phyloP scores from a whole-genome alignment of 176 grass and related monocot genomes.

The Cocos nucifera region DNA sequence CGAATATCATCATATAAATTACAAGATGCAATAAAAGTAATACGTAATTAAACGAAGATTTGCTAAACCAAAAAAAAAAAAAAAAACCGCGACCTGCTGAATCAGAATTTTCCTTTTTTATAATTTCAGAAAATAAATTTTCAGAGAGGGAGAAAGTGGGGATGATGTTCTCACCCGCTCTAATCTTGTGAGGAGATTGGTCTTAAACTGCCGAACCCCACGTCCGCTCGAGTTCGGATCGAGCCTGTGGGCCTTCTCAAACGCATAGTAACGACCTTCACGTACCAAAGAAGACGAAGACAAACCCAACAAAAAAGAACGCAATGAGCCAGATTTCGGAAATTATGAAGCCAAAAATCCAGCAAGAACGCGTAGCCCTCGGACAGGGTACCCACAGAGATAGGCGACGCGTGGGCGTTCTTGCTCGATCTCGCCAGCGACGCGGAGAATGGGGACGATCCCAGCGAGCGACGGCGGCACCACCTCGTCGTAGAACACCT shows the following conservation, averaged over 20 bases:
- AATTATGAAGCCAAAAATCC: no score
- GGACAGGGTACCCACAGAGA: slow-evolving; percentile 36
- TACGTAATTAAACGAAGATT: no score
- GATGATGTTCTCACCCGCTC: slow-evolving; percentile 50
- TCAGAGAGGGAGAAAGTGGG: not conserved
- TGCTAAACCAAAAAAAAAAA: no score
- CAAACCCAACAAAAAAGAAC: no score
- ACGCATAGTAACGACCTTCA: slow-evolving; percentile 84
- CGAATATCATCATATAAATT: no score
- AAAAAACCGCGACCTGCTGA: no score
- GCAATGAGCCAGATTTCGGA: no score
- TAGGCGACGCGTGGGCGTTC: slow-evolving; percentile 88
- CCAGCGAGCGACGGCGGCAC: slow-evolving; percentile 66
- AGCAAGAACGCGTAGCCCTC: no score
- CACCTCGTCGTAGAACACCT: slow-evolving; percentile 95
- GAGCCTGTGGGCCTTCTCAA: slow-evolving; percentile 81
- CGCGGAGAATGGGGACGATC: slow-evolving; percentile 79
- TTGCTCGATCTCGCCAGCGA: slow-evolving; percentile 69
- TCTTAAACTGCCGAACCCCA: slow-evolving; percentile 96
- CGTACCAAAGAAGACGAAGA: no score
- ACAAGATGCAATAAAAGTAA: no score
- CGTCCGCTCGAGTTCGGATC: slow-evolving; percentile 80
- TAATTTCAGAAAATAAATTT: no score
- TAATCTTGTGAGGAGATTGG: slow-evolving; percentile 62
- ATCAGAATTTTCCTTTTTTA: no score